Percentiles rank a stretch among this genome's conserved stretches.
phyloP scores from a whole-genome alignment of 2,329 filamentous ascomycete genomes.

The Byssoonygena ceratinophila region DNA sequence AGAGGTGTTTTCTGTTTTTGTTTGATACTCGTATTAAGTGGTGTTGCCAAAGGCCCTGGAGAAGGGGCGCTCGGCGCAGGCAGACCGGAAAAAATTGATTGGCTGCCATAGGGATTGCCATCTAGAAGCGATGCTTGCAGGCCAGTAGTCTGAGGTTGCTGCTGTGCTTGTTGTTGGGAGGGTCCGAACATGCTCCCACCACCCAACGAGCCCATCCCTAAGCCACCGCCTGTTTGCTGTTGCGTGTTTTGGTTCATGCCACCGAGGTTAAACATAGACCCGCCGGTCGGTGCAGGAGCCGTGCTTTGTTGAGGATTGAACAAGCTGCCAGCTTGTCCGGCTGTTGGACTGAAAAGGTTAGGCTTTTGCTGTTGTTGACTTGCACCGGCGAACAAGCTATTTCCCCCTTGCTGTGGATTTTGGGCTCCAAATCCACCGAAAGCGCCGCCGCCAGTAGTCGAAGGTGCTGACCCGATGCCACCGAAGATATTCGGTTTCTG shows the following conservation, averaged over 20 bases:
- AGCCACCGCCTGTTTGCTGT: conserved; percentile 36
- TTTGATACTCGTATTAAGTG: conserved; percentile 65
- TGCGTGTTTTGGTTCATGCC: conserved; percentile 13
- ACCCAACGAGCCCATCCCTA: conserved; percentile 23
- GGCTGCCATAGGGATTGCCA: conserved; percentile 79
- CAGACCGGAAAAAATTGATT: conserved; percentile 72
- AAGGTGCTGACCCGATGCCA: conserved; percentile 12
- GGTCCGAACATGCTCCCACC: conserved; percentile 39
- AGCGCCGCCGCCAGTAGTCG: conserved; percentile 10
- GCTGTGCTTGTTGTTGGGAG: conserved; percentile 42
- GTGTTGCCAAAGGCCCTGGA: conserved; percentile 83
- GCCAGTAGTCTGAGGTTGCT: conserved; percentile 34
- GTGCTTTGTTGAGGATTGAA: conserved; percentile 23
- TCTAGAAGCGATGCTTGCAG: conserved; percentile 73
- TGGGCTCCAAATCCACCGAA: conserved; percentile 18
- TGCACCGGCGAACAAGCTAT: conserved; percentile 31
- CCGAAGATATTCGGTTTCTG: conserved; percentile 15
- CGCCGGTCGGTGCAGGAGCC: conserved; percentile 12
- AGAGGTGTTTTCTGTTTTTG: conserved; percentile 68
- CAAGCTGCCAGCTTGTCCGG: conserved; percentile 23
- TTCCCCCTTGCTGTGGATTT: conserved; percentile 26
- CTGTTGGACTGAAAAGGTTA: conserved; percentile 41
- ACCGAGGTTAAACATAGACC: conserved; percentile 13
- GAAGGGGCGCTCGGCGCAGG: conserved; percentile 52
- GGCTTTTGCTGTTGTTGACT: conserved; percentile 32